Conservation (phyloP, 2,329 filamentous ascomycete genomes). For the Aphanoascus verrucosus region DNA sequence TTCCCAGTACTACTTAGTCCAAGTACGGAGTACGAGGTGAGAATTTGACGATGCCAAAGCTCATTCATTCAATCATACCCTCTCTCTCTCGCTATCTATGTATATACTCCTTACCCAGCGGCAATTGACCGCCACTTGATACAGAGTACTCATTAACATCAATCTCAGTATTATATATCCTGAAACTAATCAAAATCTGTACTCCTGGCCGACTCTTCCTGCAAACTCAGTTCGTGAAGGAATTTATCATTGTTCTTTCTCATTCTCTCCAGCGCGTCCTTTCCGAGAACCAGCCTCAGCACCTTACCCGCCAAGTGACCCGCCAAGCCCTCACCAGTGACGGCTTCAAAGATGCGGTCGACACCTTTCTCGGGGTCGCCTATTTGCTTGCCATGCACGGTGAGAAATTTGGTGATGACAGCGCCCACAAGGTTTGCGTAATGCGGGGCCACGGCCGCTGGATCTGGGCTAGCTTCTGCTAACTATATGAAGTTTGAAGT, state of each 20-base stretch:
- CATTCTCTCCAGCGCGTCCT: constrained; percentile 19
- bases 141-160: too few relatives aligned
- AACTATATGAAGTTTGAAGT: background rate
- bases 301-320: constrained; percentile 16
- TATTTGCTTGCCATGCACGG: constrained; percentile 14
- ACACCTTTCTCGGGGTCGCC: constrained; percentile 23
- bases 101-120: too few relatives aligned
- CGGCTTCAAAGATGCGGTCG: constrained; percentile 21
- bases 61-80: too few relatives aligned
- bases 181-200: background rate
- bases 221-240: constrained; percentile 16
- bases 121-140: too few relatives aligned
- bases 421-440: too few relatives aligned
- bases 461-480: background rate
- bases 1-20: too few relatives aligned
- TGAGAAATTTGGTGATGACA: background rate
- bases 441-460: too few relatives aligned
- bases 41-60: too few relatives aligned
- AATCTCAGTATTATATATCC: too few relatives aligned
- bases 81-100: too few relatives aligned
- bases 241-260: constrained; percentile 17
- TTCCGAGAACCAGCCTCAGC: constrained; percentile 22
- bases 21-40: too few relatives aligned
- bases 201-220: constrained; percentile 15
- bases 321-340: constrained; percentile 21